phyloP scores from a whole-genome alignment of 2,329 filamentous ascomycete genomes.

The Colletotrichum salicis region DNA sequence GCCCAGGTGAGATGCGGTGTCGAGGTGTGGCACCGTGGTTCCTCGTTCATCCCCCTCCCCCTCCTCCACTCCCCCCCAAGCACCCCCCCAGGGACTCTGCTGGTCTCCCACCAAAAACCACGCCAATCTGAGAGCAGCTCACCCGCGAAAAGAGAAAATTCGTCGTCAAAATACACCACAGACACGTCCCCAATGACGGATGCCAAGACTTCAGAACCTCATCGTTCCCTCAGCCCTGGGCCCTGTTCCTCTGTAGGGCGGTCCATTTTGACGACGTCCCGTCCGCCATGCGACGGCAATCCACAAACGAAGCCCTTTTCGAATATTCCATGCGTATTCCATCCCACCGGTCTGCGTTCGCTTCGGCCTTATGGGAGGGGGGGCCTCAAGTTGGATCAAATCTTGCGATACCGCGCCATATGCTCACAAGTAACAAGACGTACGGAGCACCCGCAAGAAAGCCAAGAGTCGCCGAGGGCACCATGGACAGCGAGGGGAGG shows the following conservation, averaged over 20 bases:
- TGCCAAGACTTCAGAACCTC: constrained; percentile 35
- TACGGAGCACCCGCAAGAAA: constrained; percentile 9
- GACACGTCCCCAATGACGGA: constrained; percentile 34
- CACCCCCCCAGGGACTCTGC: constrained; percentile 15
- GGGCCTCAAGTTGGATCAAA: background rate
- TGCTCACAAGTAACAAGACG: background rate
- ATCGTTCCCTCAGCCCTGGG: constrained; percentile 33
- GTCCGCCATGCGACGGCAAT: constrained; percentile 34
- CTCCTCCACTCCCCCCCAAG: background rate
- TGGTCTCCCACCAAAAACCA: constrained; percentile 1
- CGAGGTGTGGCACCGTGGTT: background rate
- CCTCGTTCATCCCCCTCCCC: background rate
- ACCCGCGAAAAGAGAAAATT: constrained; percentile 31
- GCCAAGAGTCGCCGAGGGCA: constrained; percentile 1
- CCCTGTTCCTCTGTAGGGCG: constrained; percentile 34
- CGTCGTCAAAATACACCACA: constrained; percentile 18
- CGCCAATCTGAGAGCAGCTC: constrained; percentile 28
- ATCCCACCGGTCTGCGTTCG: constrained; percentile 19
- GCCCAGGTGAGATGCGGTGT: background rate
- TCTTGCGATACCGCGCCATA: constrained; percentile 16
- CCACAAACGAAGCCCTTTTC: constrained; percentile 32
- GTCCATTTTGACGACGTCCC: constrained; percentile 33
- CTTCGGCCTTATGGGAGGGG: background rate
- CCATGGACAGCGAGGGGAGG: background rate
- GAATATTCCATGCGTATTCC: constrained; percentile 34